Evolutionary conservation across 306 rosid species (phyloP), one percentile per base, ranked within the genome.

Genomic region (Mimosa pudica): DNA sequence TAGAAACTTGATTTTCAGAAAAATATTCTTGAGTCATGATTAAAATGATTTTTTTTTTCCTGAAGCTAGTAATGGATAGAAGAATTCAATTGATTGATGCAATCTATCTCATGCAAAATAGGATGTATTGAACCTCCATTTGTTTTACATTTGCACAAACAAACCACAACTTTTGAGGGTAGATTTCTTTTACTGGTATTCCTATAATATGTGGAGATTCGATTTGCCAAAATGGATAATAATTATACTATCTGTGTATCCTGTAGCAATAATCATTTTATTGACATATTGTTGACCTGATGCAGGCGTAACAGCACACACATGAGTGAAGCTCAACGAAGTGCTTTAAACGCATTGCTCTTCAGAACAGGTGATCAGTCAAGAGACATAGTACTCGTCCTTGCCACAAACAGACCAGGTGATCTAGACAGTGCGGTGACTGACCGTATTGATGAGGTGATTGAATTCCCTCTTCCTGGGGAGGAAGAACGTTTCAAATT

Each of bases 341-440:
- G 99, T 86, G 99, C 99, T 79, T 89, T 96, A 67, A 96, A 96
- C 67, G 99, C 99, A 33, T 81, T 96, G 87, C 98, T 96, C 36
- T 96, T 93, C 83, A 93, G 99, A 83, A 96, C 99, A 2, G 99
- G 99, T 52, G 97, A 96, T 66, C 99, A 96, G 71, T 96, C 99
- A 24, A 88, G 98, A 83, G 99, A 96, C 91, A 88, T 87, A 33
- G 99, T 96, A 65, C 94, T 96, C 24, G 98, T 96, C 74, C 97
- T 96, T 60, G 99, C 99, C 51, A 96, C 99, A 18, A 96, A 96
- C 89, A 90, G 98, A 82, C 99, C 99, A 2, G 92, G 97, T 32
- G 98, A 96, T 82, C 99, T 96, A 17, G 99, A 96, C 72, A 87
- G 89, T 35, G 98, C 99, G 36, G 78, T 96, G 55, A 93, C 97